Base-by-base conservation (phyloP, 495 filamentous ascomycete genomes). In the Cudoniella acicularis region DNA sequence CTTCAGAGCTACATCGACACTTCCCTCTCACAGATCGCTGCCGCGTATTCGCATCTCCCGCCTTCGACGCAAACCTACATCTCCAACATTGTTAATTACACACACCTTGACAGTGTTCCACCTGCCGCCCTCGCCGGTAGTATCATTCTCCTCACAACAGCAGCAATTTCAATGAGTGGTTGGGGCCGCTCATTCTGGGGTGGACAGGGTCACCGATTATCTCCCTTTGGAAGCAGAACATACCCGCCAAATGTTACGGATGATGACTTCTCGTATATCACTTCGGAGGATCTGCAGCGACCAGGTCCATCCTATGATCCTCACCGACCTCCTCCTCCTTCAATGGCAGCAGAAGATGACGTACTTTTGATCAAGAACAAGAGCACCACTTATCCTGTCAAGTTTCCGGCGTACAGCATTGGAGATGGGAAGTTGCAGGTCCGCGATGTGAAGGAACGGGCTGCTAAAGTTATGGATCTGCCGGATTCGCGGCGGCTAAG, bases 391-490 rank as follows among this genome's bases (percentile, higher is more conserved):
- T 90, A 91, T 67, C 84, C 85, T 0, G 77, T 91, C 16, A 85
- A 88, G 61, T 96, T 96, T 70, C 87, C 87, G 1, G 83, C 90
- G 3, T 92, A 87, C 67, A 85, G 86, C 27, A 96, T 96, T 70
- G 83, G 83, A 52, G 88, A 92, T 64, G 89, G 90, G 1, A 79
- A 80, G 52, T 75, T 96, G 51, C 82, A 76, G 17, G 83, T 95
- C 40, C 74, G 81, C 49, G 84, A 87, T 53, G 74, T 96, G 30
- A 77, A 86, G 23, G 75, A 82, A 27, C 80, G 81, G 4, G 88
- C 86, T 10, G 86, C 83, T 20, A 73, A 83, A 54, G 77, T 87
- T 55, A 78, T 87, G 62, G 80, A 81, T 23, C 74, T 88, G 13
- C 72, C 76, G 6, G 79, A 86, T 57, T 77, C 82, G n/a, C 75